Evolutionary conservation across 2,329 filamentous ascomycete species (phyloP).

Genomic region (Stylonectria norvegica): DNA sequence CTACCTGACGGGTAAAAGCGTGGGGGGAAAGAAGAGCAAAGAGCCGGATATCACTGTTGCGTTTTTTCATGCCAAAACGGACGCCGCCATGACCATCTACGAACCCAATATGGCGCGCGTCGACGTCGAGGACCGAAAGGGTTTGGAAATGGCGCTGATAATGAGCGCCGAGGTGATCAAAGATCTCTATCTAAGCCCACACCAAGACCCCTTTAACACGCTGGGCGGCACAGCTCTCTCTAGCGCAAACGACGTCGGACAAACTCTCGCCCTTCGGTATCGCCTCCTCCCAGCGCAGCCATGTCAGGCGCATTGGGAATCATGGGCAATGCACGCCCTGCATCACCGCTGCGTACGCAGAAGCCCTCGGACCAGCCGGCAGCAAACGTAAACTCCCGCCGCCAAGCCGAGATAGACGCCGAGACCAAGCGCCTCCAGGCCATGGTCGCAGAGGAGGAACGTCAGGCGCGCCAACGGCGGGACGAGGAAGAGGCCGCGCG

Average conservation of each 20-base stretch:
- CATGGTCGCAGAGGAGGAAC: constrained; percentile 49
- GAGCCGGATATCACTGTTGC: constrained; percentile 96
- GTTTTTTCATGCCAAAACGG: constrained; percentile 70
- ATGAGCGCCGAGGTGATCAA: constrained; percentile 61
- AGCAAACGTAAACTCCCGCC: constrained; percentile 22
- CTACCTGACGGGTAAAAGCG: constrained; percentile 75
- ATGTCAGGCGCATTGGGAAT: constrained; percentile 41
- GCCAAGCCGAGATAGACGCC: constrained; percentile 55
- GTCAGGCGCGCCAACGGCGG: constrained; percentile 46
- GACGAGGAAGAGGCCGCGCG: constrained; percentile 53
- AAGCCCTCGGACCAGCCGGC: constrained; percentile 8
- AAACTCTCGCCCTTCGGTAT: constrained; percentile 37
- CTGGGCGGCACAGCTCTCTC: constrained; percentile 37
- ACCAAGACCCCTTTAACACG: constrained; percentile 77
- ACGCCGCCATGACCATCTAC: constrained; percentile 74
- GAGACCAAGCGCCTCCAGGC: constrained; percentile 72
- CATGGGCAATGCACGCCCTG: constrained; percentile 25
- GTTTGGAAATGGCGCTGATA: constrained; percentile 77
- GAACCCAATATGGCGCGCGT: constrained; percentile 88
- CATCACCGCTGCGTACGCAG: constrained; percentile 16
- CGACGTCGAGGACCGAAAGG: constrained; percentile 91
- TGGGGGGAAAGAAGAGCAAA: constrained; percentile 74
- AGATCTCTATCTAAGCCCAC: constrained; percentile 61
- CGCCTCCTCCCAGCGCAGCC: constrained; percentile 20
- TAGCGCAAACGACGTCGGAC: constrained; percentile 29